Evolutionary conservation across 352 stramenopile genomes (phyloP).

Genomic region (Globisporangium lucens): DNA sequence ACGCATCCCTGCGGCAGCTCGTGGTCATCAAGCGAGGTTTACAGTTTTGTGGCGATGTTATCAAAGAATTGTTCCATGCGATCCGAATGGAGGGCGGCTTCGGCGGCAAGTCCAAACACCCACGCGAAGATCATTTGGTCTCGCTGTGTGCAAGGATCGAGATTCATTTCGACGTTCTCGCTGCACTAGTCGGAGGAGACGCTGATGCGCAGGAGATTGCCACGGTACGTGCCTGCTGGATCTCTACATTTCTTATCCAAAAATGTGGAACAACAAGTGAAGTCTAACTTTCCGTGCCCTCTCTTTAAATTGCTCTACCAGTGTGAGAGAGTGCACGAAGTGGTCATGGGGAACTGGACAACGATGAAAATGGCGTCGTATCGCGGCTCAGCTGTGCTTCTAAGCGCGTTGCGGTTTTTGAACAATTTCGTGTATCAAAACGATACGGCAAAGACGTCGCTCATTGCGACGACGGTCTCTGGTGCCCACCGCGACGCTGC

Average conservation of each 20-base stretch:
- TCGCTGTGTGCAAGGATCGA: slow-evolving; percentile 38
- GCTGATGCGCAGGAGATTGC: slow-evolving; percentile 32
- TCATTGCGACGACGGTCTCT: slow-evolving; percentile 20
- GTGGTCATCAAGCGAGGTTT: slow-evolving; percentile 36
- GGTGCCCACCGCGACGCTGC: not conserved
- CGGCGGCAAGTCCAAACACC: slow-evolving; percentile 27
- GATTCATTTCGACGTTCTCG: slow-evolving; percentile 51
- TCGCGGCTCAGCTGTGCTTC: slow-evolving; percentile 37
- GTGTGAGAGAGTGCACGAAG: slow-evolving; percentile 31
- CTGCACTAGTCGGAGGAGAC: slow-evolving; percentile 36
- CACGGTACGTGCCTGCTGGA: slow-evolving; percentile 25
- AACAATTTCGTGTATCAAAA: slow-evolving; percentile 48
- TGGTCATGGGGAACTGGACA: slow-evolving; percentile 55
- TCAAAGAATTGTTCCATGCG: slow-evolving; percentile 43
- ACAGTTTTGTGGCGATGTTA: slow-evolving; percentile 27
- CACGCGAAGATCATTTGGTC: slow-evolving; percentile 30
- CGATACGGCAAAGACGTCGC: slow-evolving; percentile 33
- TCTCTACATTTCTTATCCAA: not conserved
- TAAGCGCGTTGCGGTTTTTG: slow-evolving; percentile 41
- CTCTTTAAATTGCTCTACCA: slow-evolving; percentile 4
- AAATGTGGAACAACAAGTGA: not conserved
- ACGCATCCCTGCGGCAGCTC: slow-evolving; percentile 21
- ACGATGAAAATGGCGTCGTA: slow-evolving; percentile 44
- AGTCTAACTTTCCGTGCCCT: not conserved
- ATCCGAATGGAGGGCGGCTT: slow-evolving; percentile 55